Evolutionary conservation across 768 basidiomycete genomes (phyloP).

Genomic region (Agaricus bisporus): DNA sequence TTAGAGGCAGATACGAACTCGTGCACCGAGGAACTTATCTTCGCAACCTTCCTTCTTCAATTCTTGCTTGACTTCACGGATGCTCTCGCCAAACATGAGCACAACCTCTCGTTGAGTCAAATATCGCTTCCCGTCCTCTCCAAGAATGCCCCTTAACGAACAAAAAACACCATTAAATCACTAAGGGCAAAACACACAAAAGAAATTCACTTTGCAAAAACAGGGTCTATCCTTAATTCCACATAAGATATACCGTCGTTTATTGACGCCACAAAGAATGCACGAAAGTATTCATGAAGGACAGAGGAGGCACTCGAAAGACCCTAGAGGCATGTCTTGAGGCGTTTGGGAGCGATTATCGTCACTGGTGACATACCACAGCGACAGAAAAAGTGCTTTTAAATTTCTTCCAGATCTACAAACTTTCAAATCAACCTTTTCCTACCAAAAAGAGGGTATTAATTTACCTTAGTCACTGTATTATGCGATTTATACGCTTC

Average conservation of each 20-base stretch:
- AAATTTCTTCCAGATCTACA: constrained; percentile 76
- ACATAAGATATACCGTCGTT: constrained; percentile 69
- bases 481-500: constrained; percentile 74
- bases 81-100: constrained; percentile 41
- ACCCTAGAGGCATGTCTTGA: constrained; percentile 23
- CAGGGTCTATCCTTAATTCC: constrained; percentile 65
- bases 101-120: constrained; percentile 59
- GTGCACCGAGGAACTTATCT: constrained; percentile 62
- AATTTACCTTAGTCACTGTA: constrained; percentile 54
- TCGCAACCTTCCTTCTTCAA: constrained; percentile 45
- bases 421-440: background rate
- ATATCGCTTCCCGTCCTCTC: constrained; percentile 48
- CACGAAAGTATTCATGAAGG: constrained; percentile 51
- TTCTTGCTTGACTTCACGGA: constrained; percentile 47
- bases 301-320: constrained; percentile 50
- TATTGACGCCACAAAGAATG: constrained; percentile 56
- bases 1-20: constrained; percentile 28
- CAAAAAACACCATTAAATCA: background rate
- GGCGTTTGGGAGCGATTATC: background rate
- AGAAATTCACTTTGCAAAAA: constrained; percentile 36
- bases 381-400: constrained; percentile 44
- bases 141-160: constrained; percentile 43
- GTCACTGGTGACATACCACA: constrained; percentile 27
- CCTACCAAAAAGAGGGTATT: background rate
- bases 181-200: background rate